A percentile compares a stretch with the other conserved stretches of the same genome.
Evolutionary conservation across 495 filamentous ascomycete genomes (phyloP).

Genomic region (Annulohypoxylon bovei): DNA sequence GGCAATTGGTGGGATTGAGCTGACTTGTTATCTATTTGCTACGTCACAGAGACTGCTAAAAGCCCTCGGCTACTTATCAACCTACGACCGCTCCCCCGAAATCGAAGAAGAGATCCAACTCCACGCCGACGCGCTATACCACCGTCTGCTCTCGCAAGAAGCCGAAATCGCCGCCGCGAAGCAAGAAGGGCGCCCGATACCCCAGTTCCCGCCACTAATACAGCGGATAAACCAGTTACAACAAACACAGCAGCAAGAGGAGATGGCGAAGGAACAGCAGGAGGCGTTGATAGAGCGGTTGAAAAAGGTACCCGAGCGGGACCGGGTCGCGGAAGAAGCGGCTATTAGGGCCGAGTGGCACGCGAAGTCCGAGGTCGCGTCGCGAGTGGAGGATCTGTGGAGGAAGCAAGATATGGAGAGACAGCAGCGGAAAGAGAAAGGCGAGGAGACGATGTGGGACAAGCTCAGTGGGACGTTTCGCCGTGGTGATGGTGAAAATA

Average conservation of each 20-base stretch:
- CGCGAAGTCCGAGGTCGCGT: conserved; percentile 65
- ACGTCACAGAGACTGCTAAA: conserved; percentile 77
- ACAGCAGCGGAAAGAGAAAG: conserved; percentile 67
- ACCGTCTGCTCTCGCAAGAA: conserved; percentile 84
- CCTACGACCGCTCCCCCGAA: conserved; percentile 67
- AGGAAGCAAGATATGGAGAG: conserved; percentile 67
- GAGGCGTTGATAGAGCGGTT: conserved; percentile 63
- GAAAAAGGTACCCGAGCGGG: conserved; percentile 67
- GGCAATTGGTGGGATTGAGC: not conserved
- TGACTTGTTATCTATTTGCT: not conserved
- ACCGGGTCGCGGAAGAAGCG: conserved; percentile 72
- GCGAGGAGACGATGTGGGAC: conserved; percentile 63
- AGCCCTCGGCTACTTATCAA: conserved; percentile 86
- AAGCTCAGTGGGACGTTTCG: conserved; percentile 47
- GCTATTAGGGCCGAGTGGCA: conserved; percentile 69
- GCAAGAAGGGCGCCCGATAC: conserved; percentile 64
- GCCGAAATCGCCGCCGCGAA: conserved; percentile 71
- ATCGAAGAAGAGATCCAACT: conserved; percentile 93
- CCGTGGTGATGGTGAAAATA: conserved; percentile 29
- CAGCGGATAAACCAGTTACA: conserved; percentile 41
- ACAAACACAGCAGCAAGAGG: conserved; percentile 20
- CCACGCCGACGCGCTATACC: conserved; percentile 90
- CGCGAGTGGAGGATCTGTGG: conserved; percentile 63
- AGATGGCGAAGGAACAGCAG: conserved; percentile 49
- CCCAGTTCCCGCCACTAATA: conserved; percentile 57